These are phyloP conservation scores for Lenwebbia sp. DNA, from an alignment of 345 rosid genomes.

Conservation along the genomic window DNA sequence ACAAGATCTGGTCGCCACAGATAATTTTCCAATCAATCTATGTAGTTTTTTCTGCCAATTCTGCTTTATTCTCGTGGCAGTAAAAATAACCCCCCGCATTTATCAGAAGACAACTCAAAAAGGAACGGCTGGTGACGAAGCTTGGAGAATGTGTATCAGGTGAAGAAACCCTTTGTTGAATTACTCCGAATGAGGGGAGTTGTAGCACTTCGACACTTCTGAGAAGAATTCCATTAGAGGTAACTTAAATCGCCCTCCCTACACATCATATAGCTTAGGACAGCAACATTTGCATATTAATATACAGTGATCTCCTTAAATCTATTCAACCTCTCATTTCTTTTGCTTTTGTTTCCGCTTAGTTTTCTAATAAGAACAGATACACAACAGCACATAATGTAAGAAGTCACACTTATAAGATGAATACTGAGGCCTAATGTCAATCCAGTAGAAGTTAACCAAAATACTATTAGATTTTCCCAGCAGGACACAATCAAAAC, in stretches of 20 bases:
- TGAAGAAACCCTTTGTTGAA: background rate
- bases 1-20: background rate
- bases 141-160: background rate
- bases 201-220: too few species aligned
- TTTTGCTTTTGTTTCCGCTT: background rate
- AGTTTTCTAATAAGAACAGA: background rate
- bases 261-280: background rate
- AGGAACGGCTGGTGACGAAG: background rate
- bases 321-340: background rate
- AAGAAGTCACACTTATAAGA: background rate
- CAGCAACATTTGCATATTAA: background rate
- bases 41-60: background rate
- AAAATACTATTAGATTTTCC: background rate
- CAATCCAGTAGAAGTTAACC: background rate
- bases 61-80: background rate
- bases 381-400: background rate
- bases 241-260: background rate
- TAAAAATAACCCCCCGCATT: background rate
- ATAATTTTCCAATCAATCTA: background rate
- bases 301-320: background rate
- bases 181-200: too few species aligned
- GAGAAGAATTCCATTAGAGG: too few species aligned
- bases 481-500: background rate
- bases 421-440: background rate
- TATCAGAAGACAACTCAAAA: background rate